Percentiles rank a stretch among this genome's conserved stretches.
Evolutionary conservation across 805 yeast species (phyloP).

Genomic region (Suhomyces sp.): DNA sequence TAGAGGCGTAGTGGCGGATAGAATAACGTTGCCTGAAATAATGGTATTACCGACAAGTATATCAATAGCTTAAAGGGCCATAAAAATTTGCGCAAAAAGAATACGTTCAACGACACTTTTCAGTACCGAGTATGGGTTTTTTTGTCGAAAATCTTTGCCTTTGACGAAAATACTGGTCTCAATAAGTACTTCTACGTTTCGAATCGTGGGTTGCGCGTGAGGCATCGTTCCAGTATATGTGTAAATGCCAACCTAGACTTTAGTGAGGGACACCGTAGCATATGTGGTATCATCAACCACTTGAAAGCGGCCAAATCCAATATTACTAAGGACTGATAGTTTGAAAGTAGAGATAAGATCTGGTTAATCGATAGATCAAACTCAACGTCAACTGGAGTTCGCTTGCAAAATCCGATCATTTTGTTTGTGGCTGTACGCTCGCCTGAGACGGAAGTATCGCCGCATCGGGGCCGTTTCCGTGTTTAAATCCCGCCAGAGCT

Average conservation of each 20-base stretch:
- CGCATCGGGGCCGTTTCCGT: background rate
- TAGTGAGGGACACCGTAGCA: background rate
- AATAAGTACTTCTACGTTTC: slow-evolving; percentile 37
- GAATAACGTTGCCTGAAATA: slow-evolving; percentile 41
- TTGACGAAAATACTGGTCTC: slow-evolving; percentile 45
- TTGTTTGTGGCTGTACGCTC: background rate
- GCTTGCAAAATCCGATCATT: background rate
- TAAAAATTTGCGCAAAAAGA: slow-evolving; percentile 32
- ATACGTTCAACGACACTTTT: slow-evolving; percentile 37
- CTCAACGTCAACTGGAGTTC: background rate
- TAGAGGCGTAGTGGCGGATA: slow-evolving; percentile 26
- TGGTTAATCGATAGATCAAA: no score
- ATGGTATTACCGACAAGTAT: slow-evolving; percentile 34
- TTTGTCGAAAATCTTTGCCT: slow-evolving; percentile 30
- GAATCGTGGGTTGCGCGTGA: no score
- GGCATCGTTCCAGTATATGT: background rate
- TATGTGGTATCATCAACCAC: background rate
- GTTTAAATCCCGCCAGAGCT: background rate
- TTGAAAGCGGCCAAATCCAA: no score
- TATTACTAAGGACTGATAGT: no score
- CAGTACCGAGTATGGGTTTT: slow-evolving; percentile 36
- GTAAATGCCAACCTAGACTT: no score
- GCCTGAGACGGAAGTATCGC: background rate
- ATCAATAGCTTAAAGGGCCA: slow-evolving; percentile 18
- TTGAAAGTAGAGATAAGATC: no score